Evolutionary conservation across 192 early-diverging fungal species (phyloP), one percentile per base, ranked within the genome.

Genomic region (Podila clonocystis): DNA sequence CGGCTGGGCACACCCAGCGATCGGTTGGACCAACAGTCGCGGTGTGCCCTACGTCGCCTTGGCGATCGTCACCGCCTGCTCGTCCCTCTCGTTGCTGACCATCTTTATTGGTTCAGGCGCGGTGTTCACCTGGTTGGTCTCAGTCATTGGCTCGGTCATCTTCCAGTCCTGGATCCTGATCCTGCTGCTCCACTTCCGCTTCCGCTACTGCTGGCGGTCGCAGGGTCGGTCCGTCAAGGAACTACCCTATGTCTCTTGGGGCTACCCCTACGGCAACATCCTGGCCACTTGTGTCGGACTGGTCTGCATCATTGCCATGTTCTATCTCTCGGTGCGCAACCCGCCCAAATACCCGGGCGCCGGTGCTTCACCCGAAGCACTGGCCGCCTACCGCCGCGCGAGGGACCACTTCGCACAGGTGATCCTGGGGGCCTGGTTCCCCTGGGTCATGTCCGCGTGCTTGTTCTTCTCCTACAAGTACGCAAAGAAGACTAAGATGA

Each of bases 81-180:
- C 92, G 13, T 86, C 86, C 58, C 68, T 91, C 64, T 85, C 89
- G 28, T 88, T 92, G 63, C 82, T 88, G 63, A 87, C 90, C 50
- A 89, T 89, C 58, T 74, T 92, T 58, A 86, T 91, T 6, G 87
- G 89, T 36, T 92, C 94, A 50, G 88, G 91, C 52, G 80, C 86
- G n/a, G 90, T 94, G 24, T 97, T 95, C 72, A 82, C 62, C 33
- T 93, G 89, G 83, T 76, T 92, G 34, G 85, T 91, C 55, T 87
- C 87, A 45, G 72, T 93, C 15, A 90, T 93, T 28, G 91, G 94
- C 3, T 88, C 96, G 26, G 86, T 93, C 28, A 91, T 94, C 36
- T 91, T 97, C 60, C 84, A 92, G 24, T 94, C 93, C 62, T 97
- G 96, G 96, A 64, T 95, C 22, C 87, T 90, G 50, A 97, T 97